phyloP scores from a whole-genome alignment of 306 rosid genomes.

The Vigna hirtella region DNA sequence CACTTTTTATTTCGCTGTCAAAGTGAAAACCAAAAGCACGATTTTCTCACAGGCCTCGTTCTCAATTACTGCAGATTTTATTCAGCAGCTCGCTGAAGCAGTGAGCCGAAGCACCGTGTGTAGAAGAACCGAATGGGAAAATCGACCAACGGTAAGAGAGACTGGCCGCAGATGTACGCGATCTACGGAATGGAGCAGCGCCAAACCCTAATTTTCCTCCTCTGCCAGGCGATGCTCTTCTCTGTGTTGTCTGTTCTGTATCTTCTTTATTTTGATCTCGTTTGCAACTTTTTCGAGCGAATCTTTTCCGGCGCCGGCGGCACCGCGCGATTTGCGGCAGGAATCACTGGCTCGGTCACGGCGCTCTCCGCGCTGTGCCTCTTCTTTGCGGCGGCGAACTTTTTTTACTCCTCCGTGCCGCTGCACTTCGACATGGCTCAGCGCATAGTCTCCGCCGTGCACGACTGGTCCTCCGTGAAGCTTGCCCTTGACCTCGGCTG shows the following conservation, averaged over 20 bases:
- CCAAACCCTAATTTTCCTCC: conserved; percentile 81
- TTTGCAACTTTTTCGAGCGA: conserved; percentile 63
- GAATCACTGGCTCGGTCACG: conserved; percentile 81
- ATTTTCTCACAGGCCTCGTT: conserved; percentile 3
- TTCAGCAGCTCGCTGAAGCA: conserved; percentile 39
- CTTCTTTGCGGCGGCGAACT: conserved; percentile 86
- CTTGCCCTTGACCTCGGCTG: conserved; percentile 97
- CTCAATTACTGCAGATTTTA: conserved; percentile 2
- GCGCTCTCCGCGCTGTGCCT: conserved; percentile 87
- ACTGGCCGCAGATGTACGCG: conserved; percentile 95
- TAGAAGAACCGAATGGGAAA: conserved; percentile 64
- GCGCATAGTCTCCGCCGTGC: conserved; percentile 78
- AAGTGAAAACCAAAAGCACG: neutral
- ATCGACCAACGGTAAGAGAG: conserved; percentile 58
- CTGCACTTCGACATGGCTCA: conserved; percentile 93
- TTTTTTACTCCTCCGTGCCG: conserved; percentile 91
- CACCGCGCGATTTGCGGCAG: conserved; percentile 87
- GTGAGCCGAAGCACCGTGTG: neutral
- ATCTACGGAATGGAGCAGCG: conserved; percentile 94
- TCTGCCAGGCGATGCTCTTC: conserved; percentile 79
- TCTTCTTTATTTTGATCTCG: conserved; percentile 67
- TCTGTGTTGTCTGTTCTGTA: conserved; percentile 70
- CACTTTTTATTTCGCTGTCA: neutral
- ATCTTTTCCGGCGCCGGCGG: conserved; percentile 58
- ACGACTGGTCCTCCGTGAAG: conserved; percentile 93